Evolutionary conservation across 257 asterid species (phyloP), one percentile per base, ranked within the genome.

Genomic region (Pogostemon cablin): DNA sequence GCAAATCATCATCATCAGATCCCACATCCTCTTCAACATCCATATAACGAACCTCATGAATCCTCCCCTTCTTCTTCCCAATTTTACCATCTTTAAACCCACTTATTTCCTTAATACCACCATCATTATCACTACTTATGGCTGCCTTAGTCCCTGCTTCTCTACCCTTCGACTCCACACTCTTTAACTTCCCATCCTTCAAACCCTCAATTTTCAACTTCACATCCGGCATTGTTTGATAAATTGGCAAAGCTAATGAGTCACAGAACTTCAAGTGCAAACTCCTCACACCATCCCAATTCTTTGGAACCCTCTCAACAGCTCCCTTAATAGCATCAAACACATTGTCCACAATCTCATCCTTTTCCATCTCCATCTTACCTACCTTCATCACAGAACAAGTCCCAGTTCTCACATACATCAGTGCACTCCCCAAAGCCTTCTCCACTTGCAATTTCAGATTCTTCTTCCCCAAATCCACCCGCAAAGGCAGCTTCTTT

Each of bases 201-300:
- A 65, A 53, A 32, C 87, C 97, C 60, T 87, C 89, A 64, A 89
- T 87, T 72, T 73, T 91, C 84, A 91, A 78, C 80, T 79, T 87
- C 76, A 85, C 73, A 60, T 93, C 96, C 1, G 96, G 99, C 87
- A 93, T 55, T 0, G 90, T 90, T 81, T 91, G 96, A 55, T 91
- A 93, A 68, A 91, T 5, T 0, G 99, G 96, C 88, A 93, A 75
- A 0, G 96, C 95, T 20, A 89, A 64, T 0, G 99, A 91, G 73
- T 85, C 96, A 0, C 68, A 75, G 11, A 91, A 82, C 74, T 88
- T 91, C 88, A 93, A 82, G 56, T 87, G 91, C 84, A 91, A 67
- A 80, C 96, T 89, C 89, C 99, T 91, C 57, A 91, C 80, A 67
- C 93, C 99, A 75, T 76, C 88, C 99, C 99, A 91, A 67, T 84